Base-by-base conservation (phyloP, 1,284 basidiomycete genomes). In the Chalciporus sp. region DNA sequence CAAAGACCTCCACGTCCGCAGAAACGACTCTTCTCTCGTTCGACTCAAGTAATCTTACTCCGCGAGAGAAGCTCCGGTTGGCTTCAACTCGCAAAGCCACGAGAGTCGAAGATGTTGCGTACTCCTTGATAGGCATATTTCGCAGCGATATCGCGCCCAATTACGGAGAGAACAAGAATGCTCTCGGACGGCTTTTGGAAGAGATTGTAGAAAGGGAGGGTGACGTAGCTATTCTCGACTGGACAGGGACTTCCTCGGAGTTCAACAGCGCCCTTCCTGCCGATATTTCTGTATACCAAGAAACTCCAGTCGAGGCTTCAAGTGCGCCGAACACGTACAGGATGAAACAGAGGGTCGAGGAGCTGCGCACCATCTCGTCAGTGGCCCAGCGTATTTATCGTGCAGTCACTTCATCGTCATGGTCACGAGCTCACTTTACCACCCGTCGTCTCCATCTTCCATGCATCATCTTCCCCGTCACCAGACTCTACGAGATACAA, bases 221-320 rank as follows among this genome's bases (percentile, higher is more conserved):
- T 2, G 61, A 52, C 6, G 60, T 62, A 11, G 58, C 51, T 0
- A 58, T 61, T n/a, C 51, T 62, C 26, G 50, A 50, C 20, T 62
- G 61, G 61, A 39, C 42, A 3, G 61, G 63, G 14, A 40, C 39
- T 26, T 46, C 61, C 5, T 62, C 61, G 1, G 11, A 19, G n/a
- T 61, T 62, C 45, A 62, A 61, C 28, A 61, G 51, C 27, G 58
- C 56, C 27, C 55, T 58, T 17, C 58, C 58, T 0, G 29, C 19
- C 10, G 42, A 46, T 31, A 50, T 62, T 9, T 27, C 43, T 5
- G 54, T 58, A 5, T 61, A 61, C 17, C 35, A 23, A 9, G 19
- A 46, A n/a, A 12, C 29, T 7, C 58, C 58, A 19, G n/a, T 39
- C 42, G 29, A n/a, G 7, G 42, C 47, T 8, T 8, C 33, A 19